A percentile compares a stretch with the other conserved stretches of the same genome.
Evolutionary conservation across 2,329 filamentous ascomycete species (phyloP).

Genomic region (Furcasterigmium furcatum): DNA sequence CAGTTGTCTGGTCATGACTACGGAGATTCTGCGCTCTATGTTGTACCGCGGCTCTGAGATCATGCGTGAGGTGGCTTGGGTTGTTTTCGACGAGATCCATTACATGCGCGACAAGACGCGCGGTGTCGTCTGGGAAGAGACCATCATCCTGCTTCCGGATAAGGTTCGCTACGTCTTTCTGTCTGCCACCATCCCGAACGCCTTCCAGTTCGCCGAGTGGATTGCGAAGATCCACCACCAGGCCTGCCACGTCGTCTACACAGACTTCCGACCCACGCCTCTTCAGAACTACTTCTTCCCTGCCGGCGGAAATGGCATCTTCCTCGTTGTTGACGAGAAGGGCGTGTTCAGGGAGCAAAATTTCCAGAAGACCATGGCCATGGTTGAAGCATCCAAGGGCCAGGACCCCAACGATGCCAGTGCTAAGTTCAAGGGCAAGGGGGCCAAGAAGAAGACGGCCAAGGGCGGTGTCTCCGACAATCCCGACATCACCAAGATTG

Average conservation of each 20-base stretch:
- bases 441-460: slow-evolving; percentile 88
- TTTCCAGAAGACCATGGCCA: slow-evolving; percentile 92
- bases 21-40: slow-evolving; percentile 98
- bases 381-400: slow-evolving; percentile 84
- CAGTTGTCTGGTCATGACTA: slow-evolving; percentile 98
- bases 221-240: slow-evolving; percentile 97
- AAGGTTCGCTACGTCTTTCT: slow-evolving; percentile 99
- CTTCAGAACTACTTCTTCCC: slow-evolving; percentile 98
- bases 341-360: slow-evolving; percentile 95
- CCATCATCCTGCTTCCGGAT: slow-evolving; percentile 94
- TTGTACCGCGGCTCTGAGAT: slow-evolving; percentile 97
- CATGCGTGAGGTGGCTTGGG: slow-evolving; percentile 99
- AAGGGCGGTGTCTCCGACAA: slow-evolving; percentile 75
- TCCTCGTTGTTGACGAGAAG: slow-evolving; percentile 94
- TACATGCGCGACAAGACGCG: slow-evolving; percentile 93
- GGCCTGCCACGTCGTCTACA: slow-evolving; percentile 98
- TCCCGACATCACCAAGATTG: slow-evolving; percentile 93
- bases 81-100: slow-evolving; percentile 97
- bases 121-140: slow-evolving; percentile 99
- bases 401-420: slow-evolving; percentile 76
- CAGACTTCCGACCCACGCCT: slow-evolving; percentile 94
- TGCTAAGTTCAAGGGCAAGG: slow-evolving; percentile 79
- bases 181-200: slow-evolving; percentile 96
- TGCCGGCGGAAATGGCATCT: slow-evolving; percentile 85
- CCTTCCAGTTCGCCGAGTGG: slow-evolving; percentile 99